Percentiles rank a stretch among this genome's conserved stretches.
Evolutionary conservation across 345 rosid genomes (phyloP).

Genomic region (Geranium brycei): DNA sequence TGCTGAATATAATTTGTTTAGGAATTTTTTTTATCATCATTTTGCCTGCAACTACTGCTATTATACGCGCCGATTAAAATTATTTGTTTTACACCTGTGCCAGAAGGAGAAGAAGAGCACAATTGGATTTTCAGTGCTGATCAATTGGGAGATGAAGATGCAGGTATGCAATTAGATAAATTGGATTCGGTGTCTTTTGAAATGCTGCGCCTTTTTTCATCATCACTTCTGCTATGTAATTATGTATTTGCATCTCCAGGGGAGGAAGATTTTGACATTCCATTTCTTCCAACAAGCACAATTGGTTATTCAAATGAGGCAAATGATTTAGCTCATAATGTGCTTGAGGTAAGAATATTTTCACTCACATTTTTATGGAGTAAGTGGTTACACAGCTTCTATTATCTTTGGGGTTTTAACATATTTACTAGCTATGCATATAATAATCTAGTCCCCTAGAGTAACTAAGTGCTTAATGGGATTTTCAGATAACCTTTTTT

Average conservation of each 20-base stretch:
- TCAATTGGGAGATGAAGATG: constrained; percentile 35
- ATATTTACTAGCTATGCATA: neutral
- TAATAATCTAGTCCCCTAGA: neutral
- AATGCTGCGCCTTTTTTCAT: neutral
- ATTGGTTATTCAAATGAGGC: constrained; percentile 82
- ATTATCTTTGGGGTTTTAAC: neutral
- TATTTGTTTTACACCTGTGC: too few species aligned
- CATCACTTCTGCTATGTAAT: neutral
- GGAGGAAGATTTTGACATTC: constrained; percentile 44
- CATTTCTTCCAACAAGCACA: constrained; percentile 30
- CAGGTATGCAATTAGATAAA: constrained; percentile 24
- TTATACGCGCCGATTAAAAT: too few species aligned
- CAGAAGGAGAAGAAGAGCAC: constrained; percentile 31
- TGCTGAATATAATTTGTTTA: neutral
- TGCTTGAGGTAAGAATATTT: constrained; percentile 48
- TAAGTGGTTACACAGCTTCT: neutral
- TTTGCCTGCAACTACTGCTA: too few species aligned
- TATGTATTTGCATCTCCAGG: constrained; percentile 16
- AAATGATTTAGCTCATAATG: constrained; percentile 46
- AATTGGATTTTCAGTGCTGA: constrained; percentile 86
- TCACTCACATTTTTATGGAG: neutral
- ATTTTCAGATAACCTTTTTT: too few species aligned
- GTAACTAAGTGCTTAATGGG: too few species aligned
- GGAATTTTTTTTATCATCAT: too few species aligned
- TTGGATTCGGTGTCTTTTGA: neutral